Evolutionary conservation across 169 alveolate genomes (phyloP).

Genomic region (Plasmodium gonderi): DNA sequence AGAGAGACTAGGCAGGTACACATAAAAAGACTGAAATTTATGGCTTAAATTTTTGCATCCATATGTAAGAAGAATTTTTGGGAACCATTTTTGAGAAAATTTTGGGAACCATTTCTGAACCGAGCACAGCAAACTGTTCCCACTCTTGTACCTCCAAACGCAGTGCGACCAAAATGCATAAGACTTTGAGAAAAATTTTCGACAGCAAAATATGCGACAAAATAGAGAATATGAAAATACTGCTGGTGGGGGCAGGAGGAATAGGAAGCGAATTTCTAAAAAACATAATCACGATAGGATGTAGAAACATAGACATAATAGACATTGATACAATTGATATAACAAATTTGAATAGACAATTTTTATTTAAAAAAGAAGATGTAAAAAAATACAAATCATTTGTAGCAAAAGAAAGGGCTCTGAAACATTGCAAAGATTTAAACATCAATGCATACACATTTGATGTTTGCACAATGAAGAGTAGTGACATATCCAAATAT

Average conservation of each 20-base stretch:
- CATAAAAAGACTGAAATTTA: no score
- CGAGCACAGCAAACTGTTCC: background rate
- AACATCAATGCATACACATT: constrained; percentile 78
- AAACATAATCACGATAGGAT: constrained; percentile 93
- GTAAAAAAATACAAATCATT: constrained; percentile 87
- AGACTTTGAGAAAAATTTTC: constrained; percentile 57
- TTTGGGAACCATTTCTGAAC: background rate
- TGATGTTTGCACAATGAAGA: constrained; percentile 89
- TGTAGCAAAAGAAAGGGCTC: constrained; percentile 91
- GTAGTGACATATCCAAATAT: constrained; percentile 84
- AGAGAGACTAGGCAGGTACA: no score
- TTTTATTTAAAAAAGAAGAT: constrained; percentile 91
- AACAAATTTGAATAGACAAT: constrained; percentile 98
- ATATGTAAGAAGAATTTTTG: background rate
- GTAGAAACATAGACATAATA: constrained; percentile 92
- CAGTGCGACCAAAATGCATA: constrained; percentile 39
- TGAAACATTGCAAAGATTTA: constrained; percentile 57
- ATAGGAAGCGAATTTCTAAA: constrained; percentile 99
- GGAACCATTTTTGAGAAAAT: background rate
- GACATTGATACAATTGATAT: constrained; percentile 97
- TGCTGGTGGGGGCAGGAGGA: constrained; percentile 99
- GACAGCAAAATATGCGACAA: constrained; percentile 72
- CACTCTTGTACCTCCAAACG: no score
- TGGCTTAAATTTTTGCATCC: no score
- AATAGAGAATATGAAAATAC: constrained; percentile 79